Conservation (phyloP, 768 basidiomycete species). For the Rhodotorula paludigena region DNA sequence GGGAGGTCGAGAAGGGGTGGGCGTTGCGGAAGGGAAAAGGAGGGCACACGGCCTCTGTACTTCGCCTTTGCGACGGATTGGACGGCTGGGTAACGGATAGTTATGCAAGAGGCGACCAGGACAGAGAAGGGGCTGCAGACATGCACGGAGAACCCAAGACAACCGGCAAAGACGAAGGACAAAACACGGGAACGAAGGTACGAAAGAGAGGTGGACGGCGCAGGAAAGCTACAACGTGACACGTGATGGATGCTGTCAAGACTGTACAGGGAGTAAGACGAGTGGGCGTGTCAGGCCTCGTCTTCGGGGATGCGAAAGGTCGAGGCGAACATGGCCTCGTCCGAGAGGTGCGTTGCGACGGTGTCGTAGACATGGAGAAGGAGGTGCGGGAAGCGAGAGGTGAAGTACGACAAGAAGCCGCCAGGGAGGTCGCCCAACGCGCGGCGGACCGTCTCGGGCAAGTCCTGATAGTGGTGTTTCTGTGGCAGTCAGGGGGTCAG, state of each 20-base stretch:
- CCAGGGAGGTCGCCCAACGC: slow-evolving; percentile 85
- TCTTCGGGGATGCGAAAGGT: slow-evolving; percentile 33
- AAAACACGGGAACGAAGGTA: too few species aligned
- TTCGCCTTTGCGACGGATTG: too few species aligned
- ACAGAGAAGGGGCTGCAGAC: too few species aligned
- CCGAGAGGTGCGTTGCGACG: slow-evolving; percentile 64
- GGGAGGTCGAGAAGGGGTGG: too few species aligned
- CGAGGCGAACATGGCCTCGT: slow-evolving; percentile 56
- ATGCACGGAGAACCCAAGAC: too few species aligned
- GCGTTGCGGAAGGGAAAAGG: too few species aligned
- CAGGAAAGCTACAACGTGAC: too few species aligned
- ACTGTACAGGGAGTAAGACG: not conserved
- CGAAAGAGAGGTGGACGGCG: too few species aligned
- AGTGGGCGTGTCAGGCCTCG: not conserved
- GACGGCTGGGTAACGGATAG: too few species aligned
- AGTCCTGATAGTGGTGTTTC: slow-evolving; percentile 98
- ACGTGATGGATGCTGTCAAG: not conserved
- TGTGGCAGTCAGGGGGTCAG: slow-evolving; percentile 44
- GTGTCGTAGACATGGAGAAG: slow-evolving; percentile 91
- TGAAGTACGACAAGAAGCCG: slow-evolving; percentile 89
- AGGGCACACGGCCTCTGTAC: too few species aligned
- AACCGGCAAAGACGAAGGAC: too few species aligned
- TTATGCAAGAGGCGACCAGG: too few species aligned
- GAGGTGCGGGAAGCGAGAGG: slow-evolving; percentile 78
- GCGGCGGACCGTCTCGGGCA: slow-evolving; percentile 83